Percentiles rank a stretch among this genome's conserved stretches.
Evolutionary conservation across 257 asterid genomes (phyloP).

Genomic region (Capsicum chinense): DNA sequence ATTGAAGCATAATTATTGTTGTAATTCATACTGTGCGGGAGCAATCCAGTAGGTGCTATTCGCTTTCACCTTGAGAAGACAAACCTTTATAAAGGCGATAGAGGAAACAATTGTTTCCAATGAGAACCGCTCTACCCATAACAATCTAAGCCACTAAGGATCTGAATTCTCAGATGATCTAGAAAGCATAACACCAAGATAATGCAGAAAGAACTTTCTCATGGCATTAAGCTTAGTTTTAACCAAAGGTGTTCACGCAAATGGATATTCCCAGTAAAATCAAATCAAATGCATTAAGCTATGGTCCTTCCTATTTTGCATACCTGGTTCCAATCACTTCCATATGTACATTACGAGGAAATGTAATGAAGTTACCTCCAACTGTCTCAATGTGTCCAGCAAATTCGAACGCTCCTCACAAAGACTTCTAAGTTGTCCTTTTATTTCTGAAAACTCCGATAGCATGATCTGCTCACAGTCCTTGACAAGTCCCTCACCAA

Average conservation of each 20-base stretch:
- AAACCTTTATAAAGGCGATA: neutral
- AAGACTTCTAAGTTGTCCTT: conserved; percentile 77
- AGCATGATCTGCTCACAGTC: conserved; percentile 96
- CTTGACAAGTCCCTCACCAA: conserved; percentile 66
- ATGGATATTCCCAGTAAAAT: too few relatives aligned
- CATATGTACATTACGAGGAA: neutral
- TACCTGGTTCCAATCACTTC: neutral
- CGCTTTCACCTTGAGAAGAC: neutral
- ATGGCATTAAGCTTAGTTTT: neutral
- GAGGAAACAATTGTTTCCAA: neutral
- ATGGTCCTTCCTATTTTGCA: neutral
- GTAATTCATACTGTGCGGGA: neutral
- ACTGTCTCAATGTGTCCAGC: conserved; percentile 77
- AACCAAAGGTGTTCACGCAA: neutral
- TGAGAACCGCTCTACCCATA: neutral
- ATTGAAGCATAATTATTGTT: neutral
- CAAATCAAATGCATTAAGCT: neutral
- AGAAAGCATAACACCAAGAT: neutral
- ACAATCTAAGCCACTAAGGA: neutral
- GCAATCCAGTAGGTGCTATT: neutral
- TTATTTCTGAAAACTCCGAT: conserved; percentile 74
- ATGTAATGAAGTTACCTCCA: conserved; percentile 62
- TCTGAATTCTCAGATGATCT: neutral
- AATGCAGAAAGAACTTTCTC: neutral
- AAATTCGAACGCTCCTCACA: conserved; percentile 77